Conservation (phyloP, 106 monocot genomes). For the Dendrobium officinale region DNA sequence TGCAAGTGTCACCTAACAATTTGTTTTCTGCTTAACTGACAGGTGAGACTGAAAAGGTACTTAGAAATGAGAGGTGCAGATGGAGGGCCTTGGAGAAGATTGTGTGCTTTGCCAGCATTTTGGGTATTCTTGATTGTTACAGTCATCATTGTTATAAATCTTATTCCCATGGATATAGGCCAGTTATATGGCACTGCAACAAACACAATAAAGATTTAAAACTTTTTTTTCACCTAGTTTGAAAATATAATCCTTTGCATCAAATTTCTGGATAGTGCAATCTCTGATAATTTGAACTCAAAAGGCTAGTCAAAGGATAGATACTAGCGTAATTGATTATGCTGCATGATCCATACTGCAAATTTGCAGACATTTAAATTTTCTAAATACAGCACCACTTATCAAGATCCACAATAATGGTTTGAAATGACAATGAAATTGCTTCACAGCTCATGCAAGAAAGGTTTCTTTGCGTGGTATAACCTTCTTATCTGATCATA, state of each 20-base stretch:
- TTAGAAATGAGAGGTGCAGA: constrained; percentile 99
- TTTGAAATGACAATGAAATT: background rate
- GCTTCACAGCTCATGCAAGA: background rate
- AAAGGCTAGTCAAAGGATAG: background rate
- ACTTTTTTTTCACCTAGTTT: background rate
- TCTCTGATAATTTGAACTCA: background rate
- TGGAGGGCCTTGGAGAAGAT: constrained; percentile 97
- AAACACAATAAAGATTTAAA: background rate
- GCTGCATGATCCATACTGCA: background rate
- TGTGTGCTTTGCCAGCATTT: constrained; percentile 96
- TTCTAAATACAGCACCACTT: background rate
- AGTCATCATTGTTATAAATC: background rate
- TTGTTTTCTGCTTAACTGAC: constrained; percentile 4
- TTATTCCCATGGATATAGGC: constrained; percentile 2
- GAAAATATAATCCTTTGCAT: background rate
- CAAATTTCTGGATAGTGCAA: background rate
- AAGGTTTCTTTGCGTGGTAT: background rate
- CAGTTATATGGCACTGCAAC: background rate
- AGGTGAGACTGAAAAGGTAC: constrained; percentile 96
- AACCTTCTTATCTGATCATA: background rate
- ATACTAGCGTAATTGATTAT: background rate
- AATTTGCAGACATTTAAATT: background rate
- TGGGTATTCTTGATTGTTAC: constrained; percentile 47
- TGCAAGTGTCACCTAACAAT: background rate
- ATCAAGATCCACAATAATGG: background rate